These are phyloP conservation scores for Gyrodon lividus DNA, from an alignment of 768 basidiomycete species.

Conservation along the genomic window DNA sequence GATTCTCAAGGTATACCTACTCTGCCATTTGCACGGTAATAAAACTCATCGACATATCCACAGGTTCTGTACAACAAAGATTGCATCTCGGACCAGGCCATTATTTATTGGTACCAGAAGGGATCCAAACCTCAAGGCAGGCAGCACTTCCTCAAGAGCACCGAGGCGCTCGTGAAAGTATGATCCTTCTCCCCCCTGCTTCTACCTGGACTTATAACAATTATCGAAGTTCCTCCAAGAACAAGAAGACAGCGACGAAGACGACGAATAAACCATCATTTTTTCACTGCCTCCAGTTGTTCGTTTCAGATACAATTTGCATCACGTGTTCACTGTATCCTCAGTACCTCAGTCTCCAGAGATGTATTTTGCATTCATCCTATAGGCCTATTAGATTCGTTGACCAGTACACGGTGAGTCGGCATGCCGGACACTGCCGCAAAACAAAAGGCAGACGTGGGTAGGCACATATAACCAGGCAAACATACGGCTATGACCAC, in stretches of 20 bases:
- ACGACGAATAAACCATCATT: constrained; percentile 30
- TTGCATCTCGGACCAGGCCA: constrained; percentile 92
- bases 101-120: constrained; percentile 98
- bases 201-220: constrained; percentile 40
- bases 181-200: constrained; percentile 4
- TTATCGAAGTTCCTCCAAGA: constrained; percentile 78
- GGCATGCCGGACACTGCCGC: neutral
- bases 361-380: constrained; percentile 9
- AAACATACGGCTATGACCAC: neutral
- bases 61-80: constrained; percentile 96
- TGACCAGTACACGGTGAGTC: neutral
- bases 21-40: neutral
- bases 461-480: constrained; percentile 3
- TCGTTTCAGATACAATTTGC: neutral
- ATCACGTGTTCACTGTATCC: constrained; percentile 18
- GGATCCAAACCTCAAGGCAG: constrained; percentile 94
- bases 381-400: neutral
- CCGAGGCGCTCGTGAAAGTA: constrained; percentile 88
- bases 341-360: constrained; percentile 12
- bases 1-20: constrained; percentile 71
- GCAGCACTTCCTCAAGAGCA: constrained; percentile 90
- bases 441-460: neutral
- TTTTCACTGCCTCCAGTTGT: neutral
- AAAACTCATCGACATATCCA: constrained; percentile 11
- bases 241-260: constrained; percentile 76